These are phyloP conservation scores for Phanerochaete sordida DNA, from an alignment of 768 basidiomycete genomes.

Conservation along the genomic window DNA sequence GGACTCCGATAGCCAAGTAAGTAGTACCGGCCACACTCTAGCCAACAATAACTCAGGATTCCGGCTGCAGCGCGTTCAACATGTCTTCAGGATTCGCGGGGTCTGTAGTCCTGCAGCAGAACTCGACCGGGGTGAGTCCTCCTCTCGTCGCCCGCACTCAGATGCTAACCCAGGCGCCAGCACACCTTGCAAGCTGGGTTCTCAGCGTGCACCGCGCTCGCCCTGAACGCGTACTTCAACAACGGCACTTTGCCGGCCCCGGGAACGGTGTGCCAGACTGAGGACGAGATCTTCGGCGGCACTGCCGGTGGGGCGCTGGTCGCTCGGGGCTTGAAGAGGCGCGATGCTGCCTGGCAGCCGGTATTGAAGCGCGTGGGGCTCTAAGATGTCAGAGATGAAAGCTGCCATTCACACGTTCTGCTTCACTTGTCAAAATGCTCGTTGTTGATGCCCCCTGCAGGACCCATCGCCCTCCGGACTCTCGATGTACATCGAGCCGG, in stretches of 20 bases:
- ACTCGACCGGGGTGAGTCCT: slow-evolving; percentile 11
- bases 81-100: slow-evolving; percentile 8
- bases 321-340: too few species aligned
- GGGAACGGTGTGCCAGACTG: slow-evolving; percentile 22
- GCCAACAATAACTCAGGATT: too few species aligned
- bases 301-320: too few species aligned
- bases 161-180: slow-evolving; percentile 2
- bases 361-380: too few species aligned
- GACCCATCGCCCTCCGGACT: slow-evolving; percentile 17
- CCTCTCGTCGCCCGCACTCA: background rate
- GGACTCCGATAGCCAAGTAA: slow-evolving; percentile 10
- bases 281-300: slow-evolving; percentile 4
- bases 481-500: slow-evolving; percentile 17
- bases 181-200: slow-evolving; percentile 18
- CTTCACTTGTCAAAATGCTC: background rate
- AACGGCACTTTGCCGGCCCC: slow-evolving; percentile 19
- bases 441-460: slow-evolving; percentile 8
- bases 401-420: background rate
- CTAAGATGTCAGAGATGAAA: too few species aligned
- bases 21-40: too few species aligned
- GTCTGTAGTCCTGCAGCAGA: slow-evolving; percentile 8
- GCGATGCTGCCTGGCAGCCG: too few species aligned
- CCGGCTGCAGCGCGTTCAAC: slow-evolving; percentile 1
- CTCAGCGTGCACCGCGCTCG: slow-evolving; percentile 17
- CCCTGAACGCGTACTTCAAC: slow-evolving; percentile 22